Evolutionary conservation across 2,329 filamentous ascomycete species (phyloP).

Genomic region (Aspergillus ibericus): DNA sequence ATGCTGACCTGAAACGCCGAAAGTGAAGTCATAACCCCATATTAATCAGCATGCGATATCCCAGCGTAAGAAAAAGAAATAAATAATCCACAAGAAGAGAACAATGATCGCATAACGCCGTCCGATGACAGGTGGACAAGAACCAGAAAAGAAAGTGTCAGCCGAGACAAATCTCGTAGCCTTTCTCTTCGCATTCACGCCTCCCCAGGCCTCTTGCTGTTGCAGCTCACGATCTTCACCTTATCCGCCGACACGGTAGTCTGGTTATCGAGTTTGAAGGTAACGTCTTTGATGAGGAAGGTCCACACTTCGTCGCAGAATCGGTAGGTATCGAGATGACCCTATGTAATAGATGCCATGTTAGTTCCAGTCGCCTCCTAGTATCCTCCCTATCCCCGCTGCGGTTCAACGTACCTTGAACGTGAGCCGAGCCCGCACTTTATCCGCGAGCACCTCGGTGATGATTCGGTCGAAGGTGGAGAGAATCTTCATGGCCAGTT

Average conservation of each 20-base stretch:
- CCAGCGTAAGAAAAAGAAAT: not conserved
- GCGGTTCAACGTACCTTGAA: conserved; percentile 73
- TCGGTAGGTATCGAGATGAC: conserved; percentile 94
- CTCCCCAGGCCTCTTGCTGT: conserved; percentile 76
- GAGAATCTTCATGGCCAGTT: conserved; percentile 97
- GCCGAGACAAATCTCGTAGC: too few relatives aligned
- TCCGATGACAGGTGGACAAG: not conserved
- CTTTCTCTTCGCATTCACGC: conserved; percentile 20
- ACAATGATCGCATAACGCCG: conserved; percentile 13
- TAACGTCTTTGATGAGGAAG: conserved; percentile 96
- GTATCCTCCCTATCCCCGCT: too few relatives aligned
- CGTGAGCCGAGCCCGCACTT: conserved; percentile 83
- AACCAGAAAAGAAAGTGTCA: not conserved
- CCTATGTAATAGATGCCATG: conserved; percentile 53
- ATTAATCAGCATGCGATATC: not conserved
- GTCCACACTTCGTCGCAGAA: conserved; percentile 99
- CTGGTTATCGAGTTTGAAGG: conserved; percentile 93
- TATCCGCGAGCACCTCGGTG: conserved; percentile 85
- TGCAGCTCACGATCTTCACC: conserved; percentile 98
- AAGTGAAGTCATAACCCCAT: not conserved
- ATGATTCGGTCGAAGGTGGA: conserved; percentile 93
- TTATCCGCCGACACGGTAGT: conserved; percentile 78
- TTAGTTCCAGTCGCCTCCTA: conserved; percentile 14
- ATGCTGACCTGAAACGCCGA: conserved; percentile 13
- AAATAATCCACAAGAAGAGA: not conserved